Percentiles rank a stretch among this genome's conserved stretches.
These are phyloP conservation scores for Biscogniauxia sp. DNA, from an alignment of 2,329 filamentous ascomycete species.

Conservation along the genomic window DNA sequence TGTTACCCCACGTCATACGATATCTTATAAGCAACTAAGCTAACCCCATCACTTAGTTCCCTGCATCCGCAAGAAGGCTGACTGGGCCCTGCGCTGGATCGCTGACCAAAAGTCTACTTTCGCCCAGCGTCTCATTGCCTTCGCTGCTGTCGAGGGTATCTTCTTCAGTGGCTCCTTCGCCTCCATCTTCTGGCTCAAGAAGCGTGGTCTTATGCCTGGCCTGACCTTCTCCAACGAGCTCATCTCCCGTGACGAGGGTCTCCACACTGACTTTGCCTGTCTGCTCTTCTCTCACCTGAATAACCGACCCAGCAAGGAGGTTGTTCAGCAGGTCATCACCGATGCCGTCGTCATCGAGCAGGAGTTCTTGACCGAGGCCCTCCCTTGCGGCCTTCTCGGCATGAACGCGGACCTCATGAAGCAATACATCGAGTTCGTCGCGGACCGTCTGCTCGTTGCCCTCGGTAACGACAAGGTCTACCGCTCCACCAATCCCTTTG, in stretches of 20 bases:
- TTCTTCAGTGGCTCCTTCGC: constrained; percentile 99
- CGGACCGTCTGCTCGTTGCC: constrained; percentile 87
- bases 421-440: constrained; percentile 99
- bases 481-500: constrained; percentile 92
- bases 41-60: constrained; percentile 59
- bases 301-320: constrained; percentile 78
- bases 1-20: constrained; percentile 34
- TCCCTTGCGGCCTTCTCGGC: constrained; percentile 88
- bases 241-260: constrained; percentile 98
- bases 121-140: constrained; percentile 91
- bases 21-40: not conserved
- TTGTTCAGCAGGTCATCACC: constrained; percentile 84
- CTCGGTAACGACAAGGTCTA: constrained; percentile 95
- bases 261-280: constrained; percentile 99
- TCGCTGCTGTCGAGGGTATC: constrained; percentile 97
- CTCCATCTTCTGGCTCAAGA: constrained; percentile 99
- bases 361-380: constrained; percentile 94
- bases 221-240: constrained; percentile 99
- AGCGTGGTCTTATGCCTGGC: constrained; percentile 97
- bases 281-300: constrained; percentile 96
- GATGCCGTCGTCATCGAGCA: constrained; percentile 95
- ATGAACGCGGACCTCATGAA: constrained; percentile 99
- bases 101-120: constrained; percentile 91
- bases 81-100: constrained; percentile 97
- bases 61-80: constrained; percentile 96